Percentiles rank a stretch among this genome's conserved stretches.
These are phyloP conservation scores for Pulicaria dysenterica DNA, from an alignment of 129 eudicot genomes.

Conservation along the genomic window DNA sequence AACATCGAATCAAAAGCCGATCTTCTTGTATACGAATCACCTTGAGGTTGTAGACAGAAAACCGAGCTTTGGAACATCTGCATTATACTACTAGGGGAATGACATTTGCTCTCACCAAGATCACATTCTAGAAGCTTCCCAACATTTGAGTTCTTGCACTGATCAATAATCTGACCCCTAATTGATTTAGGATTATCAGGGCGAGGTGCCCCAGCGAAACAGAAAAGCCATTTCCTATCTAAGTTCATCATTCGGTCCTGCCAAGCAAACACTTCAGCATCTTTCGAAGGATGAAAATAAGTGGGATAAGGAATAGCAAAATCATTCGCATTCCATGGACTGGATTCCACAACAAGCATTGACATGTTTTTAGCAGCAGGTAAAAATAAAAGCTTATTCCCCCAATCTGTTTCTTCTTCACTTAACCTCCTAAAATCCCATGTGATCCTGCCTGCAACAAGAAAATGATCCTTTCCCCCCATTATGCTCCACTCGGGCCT, in stretches of 20 bases:
- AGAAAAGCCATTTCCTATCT: constrained; percentile 40
- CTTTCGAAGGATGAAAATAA: constrained; percentile 50
- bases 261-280: constrained; percentile 43
- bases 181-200: constrained; percentile 49
- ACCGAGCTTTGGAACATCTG: constrained; percentile 45
- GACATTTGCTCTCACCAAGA: constrained; percentile 37
- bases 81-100: constrained; percentile 48
- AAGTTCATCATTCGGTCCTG: constrained; percentile 38
- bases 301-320: constrained; percentile 59
- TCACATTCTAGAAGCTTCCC: constrained; percentile 44
- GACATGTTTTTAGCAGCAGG: constrained; percentile 60
- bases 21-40: constrained; percentile 56
- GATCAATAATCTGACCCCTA: constrained; percentile 44
- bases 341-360: constrained; percentile 50
- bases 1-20: constrained; percentile 64
- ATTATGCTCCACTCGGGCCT: constrained; percentile 46
- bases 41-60: constrained; percentile 64
- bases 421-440: constrained; percentile 55
- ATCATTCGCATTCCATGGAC: constrained; percentile 39
- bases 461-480: constrained; percentile 57
- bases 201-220: constrained; percentile 57
- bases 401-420: constrained; percentile 45
- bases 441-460: constrained; percentile 50
- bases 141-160: constrained; percentile 43
- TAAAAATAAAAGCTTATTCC: constrained; percentile 45